Conservation (phyloP, 108 stramenopile genomes). For the Hondaea fermentalgiana region DNA sequence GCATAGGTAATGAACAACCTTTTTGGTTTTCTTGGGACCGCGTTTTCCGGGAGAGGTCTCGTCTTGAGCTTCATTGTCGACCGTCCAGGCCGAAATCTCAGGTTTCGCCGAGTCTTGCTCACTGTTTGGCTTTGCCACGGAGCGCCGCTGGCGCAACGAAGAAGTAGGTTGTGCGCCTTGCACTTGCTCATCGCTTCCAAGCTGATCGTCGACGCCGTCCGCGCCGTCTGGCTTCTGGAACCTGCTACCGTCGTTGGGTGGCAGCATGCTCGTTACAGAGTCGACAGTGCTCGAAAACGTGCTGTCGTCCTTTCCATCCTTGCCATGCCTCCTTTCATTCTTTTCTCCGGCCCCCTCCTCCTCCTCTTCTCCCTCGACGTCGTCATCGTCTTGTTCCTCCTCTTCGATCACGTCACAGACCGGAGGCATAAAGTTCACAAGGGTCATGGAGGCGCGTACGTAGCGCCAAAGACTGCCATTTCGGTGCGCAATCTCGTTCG, state of each 20-base stretch:
- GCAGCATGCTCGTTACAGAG: neutral
- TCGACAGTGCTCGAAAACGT: too few relatives aligned
- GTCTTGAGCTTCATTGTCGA: too few relatives aligned
- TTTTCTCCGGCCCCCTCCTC: neutral
- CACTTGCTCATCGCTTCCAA: too few relatives aligned
- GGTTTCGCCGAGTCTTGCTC: too few relatives aligned
- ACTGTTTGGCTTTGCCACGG: too few relatives aligned
- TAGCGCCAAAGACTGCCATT: slow-evolving; percentile 28
- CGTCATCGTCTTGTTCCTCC: neutral
- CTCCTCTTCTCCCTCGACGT: neutral
- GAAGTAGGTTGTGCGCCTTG: too few relatives aligned
- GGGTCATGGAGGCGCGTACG: slow-evolving; percentile 33
- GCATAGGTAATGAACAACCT: slow-evolving; percentile 2
- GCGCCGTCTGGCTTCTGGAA: neutral
- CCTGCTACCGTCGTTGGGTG: neutral
- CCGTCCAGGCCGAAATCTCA: too few relatives aligned
- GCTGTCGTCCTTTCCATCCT: neutral
- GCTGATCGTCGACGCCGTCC: neutral
- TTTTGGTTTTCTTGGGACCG: neutral
- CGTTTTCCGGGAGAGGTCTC: too few relatives aligned
- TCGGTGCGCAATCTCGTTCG: neutral
- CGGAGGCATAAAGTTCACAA: slow-evolving; percentile 38
- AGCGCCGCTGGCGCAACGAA: too few relatives aligned
- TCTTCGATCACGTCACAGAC: slow-evolving; percentile 16
- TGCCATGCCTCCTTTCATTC: neutral